These are phyloP conservation scores for Fennellomyces sp. DNA, from an alignment of 371 early-diverging fungal genomes.

Conservation along the genomic window DNA sequence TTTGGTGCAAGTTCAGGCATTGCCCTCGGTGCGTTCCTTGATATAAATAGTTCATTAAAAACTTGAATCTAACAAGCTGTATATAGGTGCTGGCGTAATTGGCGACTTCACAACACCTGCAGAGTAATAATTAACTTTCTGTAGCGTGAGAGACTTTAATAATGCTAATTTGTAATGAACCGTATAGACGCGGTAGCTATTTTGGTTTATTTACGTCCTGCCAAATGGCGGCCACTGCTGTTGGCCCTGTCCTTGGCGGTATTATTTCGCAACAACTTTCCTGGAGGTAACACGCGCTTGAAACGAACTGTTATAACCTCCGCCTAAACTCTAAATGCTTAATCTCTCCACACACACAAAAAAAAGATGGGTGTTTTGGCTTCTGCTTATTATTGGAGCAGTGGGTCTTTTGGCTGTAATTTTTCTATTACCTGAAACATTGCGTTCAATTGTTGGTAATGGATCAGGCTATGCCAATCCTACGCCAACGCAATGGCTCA, in stretches of 20 bases:
- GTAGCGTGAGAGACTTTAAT: too few species aligned
- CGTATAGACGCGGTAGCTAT: constrained; percentile 44
- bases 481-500: constrained; percentile 25
- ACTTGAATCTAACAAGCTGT: not conserved
- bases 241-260: constrained; percentile 56
- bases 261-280: constrained; percentile 14
- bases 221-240: constrained; percentile 33
- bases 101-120: constrained; percentile 59
- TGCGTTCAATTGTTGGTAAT: constrained; percentile 49
- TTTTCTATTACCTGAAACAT: constrained; percentile 65
- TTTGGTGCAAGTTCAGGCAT: constrained; percentile 62
- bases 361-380: constrained; percentile 53
- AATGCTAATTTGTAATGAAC: too few species aligned
- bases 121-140: constrained; percentile 31
- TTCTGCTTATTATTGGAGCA: constrained; percentile 52
- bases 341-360: not conserved
- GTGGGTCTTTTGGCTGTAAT: constrained; percentile 45
- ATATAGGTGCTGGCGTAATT: constrained; percentile 25
- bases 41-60: not conserved
- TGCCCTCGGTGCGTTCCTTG: constrained; percentile 51
- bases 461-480: constrained; percentile 34
- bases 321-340: not conserved
- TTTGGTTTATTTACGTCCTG: constrained; percentile 56
- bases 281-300: constrained; percentile 8
- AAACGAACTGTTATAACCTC: not conserved